Base-by-base conservation (phyloP, 2,329 filamentous ascomycete genomes). In the Westerdykella aurantiaca region DNA sequence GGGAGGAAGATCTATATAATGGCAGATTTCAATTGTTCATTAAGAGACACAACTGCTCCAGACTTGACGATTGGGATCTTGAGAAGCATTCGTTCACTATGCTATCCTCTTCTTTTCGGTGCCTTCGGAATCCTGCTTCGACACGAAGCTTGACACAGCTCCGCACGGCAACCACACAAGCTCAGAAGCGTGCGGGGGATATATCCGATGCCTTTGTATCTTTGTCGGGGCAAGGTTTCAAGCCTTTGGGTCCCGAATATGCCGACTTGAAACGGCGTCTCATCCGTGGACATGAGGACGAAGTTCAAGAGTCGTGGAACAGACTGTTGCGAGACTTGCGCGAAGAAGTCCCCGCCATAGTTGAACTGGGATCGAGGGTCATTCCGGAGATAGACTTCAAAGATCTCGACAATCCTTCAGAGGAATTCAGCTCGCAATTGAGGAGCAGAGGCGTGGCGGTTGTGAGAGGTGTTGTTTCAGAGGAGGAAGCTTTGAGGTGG, bases 351-450 rank as follows among this genome's bases (percentile, higher is more conserved):
- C 66, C 69, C 33, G 55, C 66, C 31, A 73, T 76, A 25, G 62
- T 64, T 12, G 63, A 68, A 46, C 59, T 63, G 12, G 69, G 71
- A 10, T 67, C 69, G 10, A 66, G 62, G 13, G 57, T 69, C 35
- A 66, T 76, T 13, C 73, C 73, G 0, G 65, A 72, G 45, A 74
- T 76, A 31, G 56, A 73, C 41, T 75, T 71, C 59, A 66, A 67
- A 23, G 70, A 75, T 37, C 60, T 76, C 13, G 64, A 63, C 3
- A 65, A 70, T 42, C 72, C 76, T 41, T 73, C 77, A 2, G 69
- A 74, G 18, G 68, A 74, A 1, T 86, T 86, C 60, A 72, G 70
- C 41, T 69, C 69, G 38, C 76, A 78, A 55, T 70, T 83, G 41
- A 74, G 74, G 53, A 79, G 81, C 55, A 77, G 82, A 29, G 73